Conservation (phyloP, 148 eudicot genomes). For the Chenopodium formosanum region DNA sequence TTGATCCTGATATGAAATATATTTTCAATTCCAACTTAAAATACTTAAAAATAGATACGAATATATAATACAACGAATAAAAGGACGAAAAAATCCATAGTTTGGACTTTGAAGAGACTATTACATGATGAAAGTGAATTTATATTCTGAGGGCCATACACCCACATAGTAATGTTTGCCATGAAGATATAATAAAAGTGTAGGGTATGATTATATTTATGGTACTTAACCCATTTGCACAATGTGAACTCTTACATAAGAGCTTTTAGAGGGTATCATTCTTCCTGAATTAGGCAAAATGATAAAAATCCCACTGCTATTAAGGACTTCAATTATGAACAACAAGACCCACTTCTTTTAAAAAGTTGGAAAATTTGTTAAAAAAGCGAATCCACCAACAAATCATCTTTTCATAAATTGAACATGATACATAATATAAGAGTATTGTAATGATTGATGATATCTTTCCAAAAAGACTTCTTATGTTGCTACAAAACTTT, state of each 20-base stretch:
- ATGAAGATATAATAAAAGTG: neutral
- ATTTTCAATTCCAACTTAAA: too few species aligned
- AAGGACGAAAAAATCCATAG: neutral
- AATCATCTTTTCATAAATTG: neutral
- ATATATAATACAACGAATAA: too few species aligned
- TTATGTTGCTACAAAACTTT: neutral
- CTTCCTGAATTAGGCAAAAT: neutral
- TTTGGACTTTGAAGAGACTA: too few species aligned
- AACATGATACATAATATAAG: conserved; percentile 6
- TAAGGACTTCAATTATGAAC: neutral
- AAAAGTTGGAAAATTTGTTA: neutral
- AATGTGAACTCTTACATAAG: neutral
- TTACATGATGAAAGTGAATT: neutral
- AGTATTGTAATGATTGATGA: neutral
- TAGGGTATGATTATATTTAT: neutral
- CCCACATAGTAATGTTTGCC: neutral
- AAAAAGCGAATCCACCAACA: conserved; percentile 6
- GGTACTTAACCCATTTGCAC: neutral
- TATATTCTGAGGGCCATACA: neutral
- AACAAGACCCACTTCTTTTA: conserved; percentile 9
- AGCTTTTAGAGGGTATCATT: neutral
- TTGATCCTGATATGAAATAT: too few species aligned
- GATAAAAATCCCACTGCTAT: neutral
- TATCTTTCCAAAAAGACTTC: conserved; percentile 3
- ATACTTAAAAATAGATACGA: too few species aligned